These are phyloP conservation scores for Tylopilus balloui DNA, from an alignment of 768 basidiomycete species.

Conservation along the genomic window DNA sequence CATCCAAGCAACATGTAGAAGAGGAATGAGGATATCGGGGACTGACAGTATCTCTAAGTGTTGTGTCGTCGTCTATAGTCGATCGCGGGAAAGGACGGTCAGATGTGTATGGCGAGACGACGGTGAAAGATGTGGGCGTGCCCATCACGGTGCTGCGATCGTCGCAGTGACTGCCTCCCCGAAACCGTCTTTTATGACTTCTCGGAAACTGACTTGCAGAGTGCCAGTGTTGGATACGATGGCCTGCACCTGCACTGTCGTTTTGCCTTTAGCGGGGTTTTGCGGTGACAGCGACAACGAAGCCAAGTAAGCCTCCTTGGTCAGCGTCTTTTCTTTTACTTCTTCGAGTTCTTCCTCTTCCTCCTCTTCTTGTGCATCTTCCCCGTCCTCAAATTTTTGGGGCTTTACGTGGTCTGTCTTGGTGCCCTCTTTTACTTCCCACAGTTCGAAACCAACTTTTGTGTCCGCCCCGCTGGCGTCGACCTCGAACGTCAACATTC, in stretches of 20 bases:
- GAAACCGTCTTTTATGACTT: slow-evolving; percentile 32
- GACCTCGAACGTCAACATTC: slow-evolving; percentile 56
- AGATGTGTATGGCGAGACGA: neutral
- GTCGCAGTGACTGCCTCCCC: slow-evolving; percentile 33
- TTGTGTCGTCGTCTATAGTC: slow-evolving; percentile 7
- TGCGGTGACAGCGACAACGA: slow-evolving; percentile 32
- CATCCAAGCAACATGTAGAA: slow-evolving; percentile 32
- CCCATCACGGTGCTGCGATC: slow-evolving; percentile 22
- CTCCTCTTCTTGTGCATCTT: slow-evolving; percentile 45
- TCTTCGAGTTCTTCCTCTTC: slow-evolving; percentile 57
- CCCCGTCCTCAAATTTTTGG: slow-evolving; percentile 42
- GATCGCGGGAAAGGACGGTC: neutral
- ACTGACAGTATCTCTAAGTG: slow-evolving; percentile 16
- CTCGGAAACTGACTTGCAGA: slow-evolving; percentile 37
- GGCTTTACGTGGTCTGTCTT: slow-evolving; percentile 55
- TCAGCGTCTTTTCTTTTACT: slow-evolving; percentile 56
- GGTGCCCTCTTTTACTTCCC: slow-evolving; percentile 71
- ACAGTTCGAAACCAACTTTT: slow-evolving; percentile 62
- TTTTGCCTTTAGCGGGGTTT: slow-evolving; percentile 44
- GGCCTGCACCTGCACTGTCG: slow-evolving; percentile 47
- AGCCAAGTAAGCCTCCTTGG: slow-evolving; percentile 49
- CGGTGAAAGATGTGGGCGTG: neutral
- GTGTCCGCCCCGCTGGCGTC: slow-evolving; percentile 37
- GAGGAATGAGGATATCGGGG: slow-evolving; percentile 64
- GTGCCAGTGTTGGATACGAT: slow-evolving; percentile 32